Evolutionary conservation across 2,329 filamentous ascomycete species (phyloP).

Genomic region (Neopestalotiopsis sp.): DNA sequence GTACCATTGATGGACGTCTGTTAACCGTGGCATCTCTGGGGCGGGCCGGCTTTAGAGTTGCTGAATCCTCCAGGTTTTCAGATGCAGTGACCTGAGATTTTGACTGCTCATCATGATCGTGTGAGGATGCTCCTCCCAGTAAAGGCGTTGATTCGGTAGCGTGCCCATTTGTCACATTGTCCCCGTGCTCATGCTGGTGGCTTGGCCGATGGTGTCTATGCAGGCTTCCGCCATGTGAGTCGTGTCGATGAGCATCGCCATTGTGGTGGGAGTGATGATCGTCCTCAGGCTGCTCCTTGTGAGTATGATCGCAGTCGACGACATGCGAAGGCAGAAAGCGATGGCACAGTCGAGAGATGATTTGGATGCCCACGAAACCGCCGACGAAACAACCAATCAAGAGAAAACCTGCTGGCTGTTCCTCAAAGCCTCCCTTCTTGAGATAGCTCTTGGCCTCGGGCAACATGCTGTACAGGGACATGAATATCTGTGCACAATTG

Average conservation of each 20-base stretch:
- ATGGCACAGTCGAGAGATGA: constrained; percentile 74
- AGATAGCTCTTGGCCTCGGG: constrained; percentile 85
- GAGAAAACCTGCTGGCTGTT: constrained; percentile 69
- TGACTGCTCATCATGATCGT: constrained; percentile 27
- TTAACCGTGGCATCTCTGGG: constrained; percentile 36
- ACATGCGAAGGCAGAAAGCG: constrained; percentile 78
- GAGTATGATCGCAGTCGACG: constrained; percentile 79
- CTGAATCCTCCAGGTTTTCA: constrained; percentile 25
- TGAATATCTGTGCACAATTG: constrained; percentile 72
- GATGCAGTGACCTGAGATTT: constrained; percentile 31
- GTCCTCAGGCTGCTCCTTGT: constrained; percentile 56
- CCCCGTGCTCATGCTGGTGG: constrained; percentile 18
- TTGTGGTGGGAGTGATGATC: constrained; percentile 30
- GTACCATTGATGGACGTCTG: constrained; percentile 58
- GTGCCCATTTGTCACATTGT: constrained; percentile 24
- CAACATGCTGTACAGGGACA: constrained; percentile 90
- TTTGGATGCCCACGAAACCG: constrained; percentile 78
- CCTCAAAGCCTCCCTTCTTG: constrained; percentile 67
- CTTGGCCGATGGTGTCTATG: constrained; percentile 24
- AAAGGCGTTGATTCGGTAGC: constrained; percentile 55
- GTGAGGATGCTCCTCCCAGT: constrained; percentile 36
- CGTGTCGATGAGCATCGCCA: constrained; percentile 27
- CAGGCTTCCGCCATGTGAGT: constrained; percentile 30
- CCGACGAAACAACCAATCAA: constrained; percentile 72
- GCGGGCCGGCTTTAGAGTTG: constrained; percentile 21